Evolutionary conservation across 2,329 filamentous ascomycete genomes (phyloP).

Genomic region (Diaporthe sp.): DNA sequence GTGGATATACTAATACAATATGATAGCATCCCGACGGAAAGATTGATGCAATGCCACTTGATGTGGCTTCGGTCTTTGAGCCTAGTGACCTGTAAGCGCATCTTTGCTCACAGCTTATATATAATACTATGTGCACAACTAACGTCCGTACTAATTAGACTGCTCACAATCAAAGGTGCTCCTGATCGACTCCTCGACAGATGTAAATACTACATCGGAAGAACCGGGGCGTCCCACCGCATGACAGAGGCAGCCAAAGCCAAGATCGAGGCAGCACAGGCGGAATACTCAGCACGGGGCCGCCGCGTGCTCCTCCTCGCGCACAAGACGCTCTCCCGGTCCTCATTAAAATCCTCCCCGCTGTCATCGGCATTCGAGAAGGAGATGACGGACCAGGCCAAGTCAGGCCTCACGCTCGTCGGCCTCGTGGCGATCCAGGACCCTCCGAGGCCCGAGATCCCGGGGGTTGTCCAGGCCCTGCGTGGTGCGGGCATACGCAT

Average conservation of each 20-base stretch:
- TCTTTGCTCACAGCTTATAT: not conserved
- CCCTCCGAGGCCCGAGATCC: constrained; percentile 81
- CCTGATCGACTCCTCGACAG: constrained; percentile 79
- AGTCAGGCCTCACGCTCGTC: constrained; percentile 74
- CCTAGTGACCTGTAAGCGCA: constrained; percentile 53
- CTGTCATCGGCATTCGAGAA: constrained; percentile 67
- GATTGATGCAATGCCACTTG: constrained; percentile 53
- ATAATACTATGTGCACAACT: not conserved
- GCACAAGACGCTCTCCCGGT: constrained; percentile 66
- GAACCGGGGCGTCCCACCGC: constrained; percentile 65
- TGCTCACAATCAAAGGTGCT: constrained; percentile 84
- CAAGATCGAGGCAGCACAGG: constrained; percentile 71
- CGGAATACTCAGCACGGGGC: constrained; percentile 77
- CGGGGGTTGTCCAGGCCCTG: constrained; percentile 74
- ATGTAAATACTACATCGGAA: constrained; percentile 69
- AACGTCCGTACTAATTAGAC: constrained; percentile 46
- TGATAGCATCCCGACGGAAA: constrained; percentile 51
- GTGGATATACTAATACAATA: not conserved
- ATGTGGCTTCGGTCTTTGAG: constrained; percentile 52
- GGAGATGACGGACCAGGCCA: constrained; percentile 67
- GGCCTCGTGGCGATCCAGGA: constrained; percentile 85
- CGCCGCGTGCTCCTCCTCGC: constrained; percentile 78
- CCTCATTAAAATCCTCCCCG: constrained; percentile 54
- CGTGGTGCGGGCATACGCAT: constrained; percentile 80
- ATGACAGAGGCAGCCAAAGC: constrained; percentile 61